phyloP scores from a whole-genome alignment of 2,329 filamentous ascomycete species.

The Aureobasidium uvarum region DNA sequence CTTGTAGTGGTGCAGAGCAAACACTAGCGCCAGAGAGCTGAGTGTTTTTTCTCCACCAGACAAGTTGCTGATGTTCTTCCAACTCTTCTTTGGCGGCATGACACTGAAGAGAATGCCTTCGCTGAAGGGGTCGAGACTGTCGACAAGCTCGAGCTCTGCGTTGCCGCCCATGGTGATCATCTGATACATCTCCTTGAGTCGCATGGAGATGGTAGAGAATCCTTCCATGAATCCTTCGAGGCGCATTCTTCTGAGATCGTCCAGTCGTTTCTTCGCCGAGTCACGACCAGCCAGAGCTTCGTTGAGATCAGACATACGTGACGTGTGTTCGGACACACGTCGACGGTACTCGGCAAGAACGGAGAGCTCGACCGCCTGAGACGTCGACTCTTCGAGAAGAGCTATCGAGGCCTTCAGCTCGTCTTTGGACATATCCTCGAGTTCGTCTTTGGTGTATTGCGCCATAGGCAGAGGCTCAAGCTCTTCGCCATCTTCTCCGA shows the following conservation, averaged over 20 bases:
- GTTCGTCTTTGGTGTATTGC: slow-evolving; percentile 70
- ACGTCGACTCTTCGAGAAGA: slow-evolving; percentile 69
- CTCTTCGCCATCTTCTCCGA: slow-evolving; percentile 59
- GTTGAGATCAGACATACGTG: slow-evolving; percentile 79
- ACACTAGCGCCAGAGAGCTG: slow-evolving; percentile 90
- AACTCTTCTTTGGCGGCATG: slow-evolving; percentile 99
- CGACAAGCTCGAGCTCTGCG: slow-evolving; percentile 93
- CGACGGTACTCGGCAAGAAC: slow-evolving; percentile 88
- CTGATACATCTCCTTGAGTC: slow-evolving; percentile 99
- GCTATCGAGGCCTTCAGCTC: slow-evolving; percentile 64
- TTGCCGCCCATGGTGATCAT: slow-evolving; percentile 99
- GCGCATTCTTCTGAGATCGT: slow-evolving; percentile 84
- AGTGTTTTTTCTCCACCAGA: slow-evolving; percentile 97
- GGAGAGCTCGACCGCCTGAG: slow-evolving; percentile 83
- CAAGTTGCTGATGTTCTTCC: slow-evolving; percentile 98
- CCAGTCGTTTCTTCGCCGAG: slow-evolving; percentile 83
- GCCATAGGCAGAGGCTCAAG: slow-evolving; percentile 63
- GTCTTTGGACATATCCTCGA: slow-evolving; percentile 62
- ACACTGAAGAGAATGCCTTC: slow-evolving; percentile 97
- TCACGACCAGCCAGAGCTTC: slow-evolving; percentile 76
- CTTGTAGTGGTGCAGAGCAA: slow-evolving; percentile 96
- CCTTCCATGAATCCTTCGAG: slow-evolving; percentile 98
- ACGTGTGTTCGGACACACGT: slow-evolving; percentile 76
- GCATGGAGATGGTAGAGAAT: slow-evolving; percentile 88
- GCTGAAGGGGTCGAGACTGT: slow-evolving; percentile 92